Percentiles rank a stretch among this genome's conserved stretches.
phyloP scores from a whole-genome alignment of 2,329 filamentous ascomycete genomes.

The Cercospora sp. region DNA sequence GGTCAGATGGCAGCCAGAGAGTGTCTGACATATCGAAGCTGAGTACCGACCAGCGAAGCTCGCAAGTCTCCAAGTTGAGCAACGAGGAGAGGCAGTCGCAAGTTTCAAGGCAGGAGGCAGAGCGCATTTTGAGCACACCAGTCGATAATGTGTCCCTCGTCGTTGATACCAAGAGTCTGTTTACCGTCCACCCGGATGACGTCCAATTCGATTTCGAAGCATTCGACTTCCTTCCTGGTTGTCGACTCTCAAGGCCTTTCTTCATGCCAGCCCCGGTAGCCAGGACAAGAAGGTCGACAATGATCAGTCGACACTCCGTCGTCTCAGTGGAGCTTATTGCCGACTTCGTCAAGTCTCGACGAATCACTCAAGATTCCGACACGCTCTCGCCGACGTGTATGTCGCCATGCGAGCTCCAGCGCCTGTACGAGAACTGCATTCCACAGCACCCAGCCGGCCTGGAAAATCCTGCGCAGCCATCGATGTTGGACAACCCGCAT shows the following conservation, averaged over 20 bases:
- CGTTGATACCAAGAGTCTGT: conserved; percentile 2
- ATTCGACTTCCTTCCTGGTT: conserved; percentile 9
- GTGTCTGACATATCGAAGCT: not conserved
- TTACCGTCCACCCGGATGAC: conserved; percentile 7
- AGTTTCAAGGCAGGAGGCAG: not conserved
- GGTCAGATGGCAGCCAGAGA: not conserved
- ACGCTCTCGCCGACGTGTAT: conserved; percentile 13
- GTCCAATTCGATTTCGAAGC: conserved; percentile 3
- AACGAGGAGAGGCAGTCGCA: not conserved
- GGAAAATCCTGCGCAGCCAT: not conserved
- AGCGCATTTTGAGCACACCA: not conserved
- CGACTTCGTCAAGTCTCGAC: conserved; percentile 3
- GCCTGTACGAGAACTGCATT: conserved; percentile 1
- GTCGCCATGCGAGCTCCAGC: conserved; percentile 5
- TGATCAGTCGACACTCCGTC: conserved; percentile 5
- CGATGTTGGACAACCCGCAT: not conserved
- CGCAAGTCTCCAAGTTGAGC: not conserved
- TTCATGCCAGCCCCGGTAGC: conserved; percentile 5
- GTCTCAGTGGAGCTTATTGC: conserved; percentile 10
- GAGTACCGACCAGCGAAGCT: conserved; percentile 4
- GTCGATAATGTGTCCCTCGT: not conserved
- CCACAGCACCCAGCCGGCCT: not conserved
- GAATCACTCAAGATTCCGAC: conserved; percentile 10
- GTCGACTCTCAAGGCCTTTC: conserved; percentile 4
- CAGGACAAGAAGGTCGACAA: conserved; percentile 3